Base-by-base conservation (phyloP, 2,329 filamentous ascomycete genomes). In the Talaromyces sp. region DNA sequence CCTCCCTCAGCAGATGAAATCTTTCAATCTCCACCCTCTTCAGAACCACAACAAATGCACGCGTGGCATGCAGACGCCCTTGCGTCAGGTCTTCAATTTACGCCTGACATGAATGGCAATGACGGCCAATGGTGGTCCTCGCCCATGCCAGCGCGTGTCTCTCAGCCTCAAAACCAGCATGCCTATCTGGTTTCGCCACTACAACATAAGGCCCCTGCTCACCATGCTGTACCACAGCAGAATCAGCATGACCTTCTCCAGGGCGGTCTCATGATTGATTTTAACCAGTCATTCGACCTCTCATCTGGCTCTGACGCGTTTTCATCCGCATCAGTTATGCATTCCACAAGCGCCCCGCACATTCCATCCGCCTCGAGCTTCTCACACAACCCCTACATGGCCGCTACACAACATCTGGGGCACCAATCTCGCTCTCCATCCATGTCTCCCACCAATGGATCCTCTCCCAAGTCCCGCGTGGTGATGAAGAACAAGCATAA, bases 61-160 rank as follows among this genome's bases (percentile, higher is more conserved):
- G 75, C 77, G 44, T 80, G 77, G 75, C 71, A 76, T 66, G 72
- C 74, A 31, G 76, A 78, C 64, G 65, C 73, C 62, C 68, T 79
- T 67, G 67, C 72, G 59, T 66, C 75, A 51, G 64, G 69, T 61
- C 65, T 78, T 57, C 69, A 75, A 5, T 78, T 78, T 61, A 72
- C 75, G n/a, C 70, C 75, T 23, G 75, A 78, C 50, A 65, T 76
- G n/a, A 73, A 73, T 31, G 61, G 67, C 59, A 71, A 74, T 27
- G 75, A 77, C 63, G 64, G 68, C 27, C 75, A 78, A 57, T 77
- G 78, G 76, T 79, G 78, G 76, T 74, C 76, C 23, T 71, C 76
- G 30, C 66, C 73, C 36, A 66, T 72, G 56, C 69, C 71, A 60
- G 67, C 70, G 60, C 73, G 71, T 58, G 68, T 70, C 60, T 63